Percentiles rank a stretch among this genome's conserved stretches.
Evolutionary conservation across 495 filamentous ascomycete species (phyloP).

Genomic region (Aspergillus nidulans): DNA sequence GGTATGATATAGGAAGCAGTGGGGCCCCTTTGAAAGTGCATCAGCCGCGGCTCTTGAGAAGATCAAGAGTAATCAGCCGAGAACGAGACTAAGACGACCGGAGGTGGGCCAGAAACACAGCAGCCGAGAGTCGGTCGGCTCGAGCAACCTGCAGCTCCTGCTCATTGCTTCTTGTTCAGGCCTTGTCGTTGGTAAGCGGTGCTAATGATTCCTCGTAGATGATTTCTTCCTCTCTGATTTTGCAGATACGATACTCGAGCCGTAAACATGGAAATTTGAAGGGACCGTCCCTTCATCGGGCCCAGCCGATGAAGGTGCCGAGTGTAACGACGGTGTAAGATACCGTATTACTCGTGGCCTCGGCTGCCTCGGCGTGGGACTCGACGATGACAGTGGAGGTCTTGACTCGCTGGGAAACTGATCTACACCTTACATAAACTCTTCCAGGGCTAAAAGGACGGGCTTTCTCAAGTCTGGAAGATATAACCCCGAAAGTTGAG

Average conservation of each 20-base stretch:
- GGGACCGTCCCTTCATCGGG: background rate
- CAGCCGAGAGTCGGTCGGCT: conserved; percentile 12
- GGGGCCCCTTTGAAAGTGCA: background rate
- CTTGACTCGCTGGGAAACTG: background rate
- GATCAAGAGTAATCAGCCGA: conserved; percentile 16
- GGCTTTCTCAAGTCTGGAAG: background rate
- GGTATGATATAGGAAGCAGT: conserved; percentile 3
- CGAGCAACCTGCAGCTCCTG: background rate
- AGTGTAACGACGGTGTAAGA: conserved; percentile 19
- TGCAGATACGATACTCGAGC: too few species aligned
- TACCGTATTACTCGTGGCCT: conserved; percentile 30
- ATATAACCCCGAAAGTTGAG: too few species aligned
- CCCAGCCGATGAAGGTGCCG: conserved; percentile 13
- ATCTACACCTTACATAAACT: background rate
- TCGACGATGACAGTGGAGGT: background rate
- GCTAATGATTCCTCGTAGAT: too few species aligned
- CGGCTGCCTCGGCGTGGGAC: conserved; percentile 20
- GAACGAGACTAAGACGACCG: background rate
- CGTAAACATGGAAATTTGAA: background rate
- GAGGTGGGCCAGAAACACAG: background rate
- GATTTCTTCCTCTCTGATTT: too few species aligned
- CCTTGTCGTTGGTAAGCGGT: background rate
- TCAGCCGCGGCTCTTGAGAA: conserved; percentile 18
- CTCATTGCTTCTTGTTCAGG: background rate
- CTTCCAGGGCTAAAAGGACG: background rate